phyloP scores from a whole-genome alignment of 768 basidiomycete species.

The Epithele typhae region DNA sequence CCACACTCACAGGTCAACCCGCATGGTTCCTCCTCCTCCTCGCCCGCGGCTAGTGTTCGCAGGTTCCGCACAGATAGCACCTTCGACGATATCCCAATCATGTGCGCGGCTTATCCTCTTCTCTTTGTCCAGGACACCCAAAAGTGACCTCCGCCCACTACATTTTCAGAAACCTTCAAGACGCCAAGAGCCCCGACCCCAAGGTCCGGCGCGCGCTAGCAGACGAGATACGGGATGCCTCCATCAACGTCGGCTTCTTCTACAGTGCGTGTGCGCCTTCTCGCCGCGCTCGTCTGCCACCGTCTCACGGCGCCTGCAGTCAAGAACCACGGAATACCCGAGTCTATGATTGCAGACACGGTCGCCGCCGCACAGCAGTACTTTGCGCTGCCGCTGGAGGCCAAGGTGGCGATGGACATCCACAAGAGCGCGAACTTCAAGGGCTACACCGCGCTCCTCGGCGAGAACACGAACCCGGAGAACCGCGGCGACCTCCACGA shows the following conservation, averaged over 20 bases:
- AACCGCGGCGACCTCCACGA: conserved; percentile 82
- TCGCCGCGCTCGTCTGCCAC: too few relatives aligned
- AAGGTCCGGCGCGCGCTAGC: conserved; percentile 43
- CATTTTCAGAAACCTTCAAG: conserved; percentile 24
- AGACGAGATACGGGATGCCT: conserved; percentile 62
- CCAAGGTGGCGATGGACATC: conserved; percentile 67
- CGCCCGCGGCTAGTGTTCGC: conserved; percentile 13
- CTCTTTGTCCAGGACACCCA: neutral
- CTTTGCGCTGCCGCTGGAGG: conserved; percentile 53
- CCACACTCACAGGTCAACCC: too few relatives aligned
- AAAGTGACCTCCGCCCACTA: neutral
- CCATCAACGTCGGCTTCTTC: conserved; percentile 78
- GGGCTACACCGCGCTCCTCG: conserved; percentile 74
- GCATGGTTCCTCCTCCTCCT: neutral
- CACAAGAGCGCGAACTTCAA: conserved; percentile 71
- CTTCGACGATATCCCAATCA: conserved; percentile 28
- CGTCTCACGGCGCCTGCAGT: too few relatives aligned
- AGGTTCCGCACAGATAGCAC: conserved; percentile 19
- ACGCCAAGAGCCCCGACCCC: conserved; percentile 21
- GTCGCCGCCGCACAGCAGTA: conserved; percentile 53
- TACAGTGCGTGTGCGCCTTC: conserved; percentile 45
- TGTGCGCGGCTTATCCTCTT: neutral
- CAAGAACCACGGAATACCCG: conserved; percentile 69
- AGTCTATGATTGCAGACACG: conserved; percentile 42
- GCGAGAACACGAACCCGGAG: conserved; percentile 66